Evolutionary conservation across 2,329 filamentous ascomycete species (phyloP).

Genomic region (Pseudogymnoascus sp.): DNA sequence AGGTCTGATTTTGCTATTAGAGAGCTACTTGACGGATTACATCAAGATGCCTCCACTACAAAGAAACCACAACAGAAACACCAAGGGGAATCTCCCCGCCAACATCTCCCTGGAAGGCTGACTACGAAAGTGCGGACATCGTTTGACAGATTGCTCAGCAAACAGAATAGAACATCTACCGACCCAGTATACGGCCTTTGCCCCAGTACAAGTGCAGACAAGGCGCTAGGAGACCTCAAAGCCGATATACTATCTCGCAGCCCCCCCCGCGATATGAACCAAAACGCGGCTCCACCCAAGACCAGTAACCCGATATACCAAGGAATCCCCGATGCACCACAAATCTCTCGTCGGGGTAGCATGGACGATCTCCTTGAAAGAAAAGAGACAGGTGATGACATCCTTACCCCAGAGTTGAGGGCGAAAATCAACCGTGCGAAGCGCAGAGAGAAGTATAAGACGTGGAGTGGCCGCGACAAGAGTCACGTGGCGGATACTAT

Average conservation of each 20-base stretch:
- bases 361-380: background rate
- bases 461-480: constrained; percentile 26
- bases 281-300: background rate
- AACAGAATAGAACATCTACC: background rate
- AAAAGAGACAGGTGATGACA: background rate
- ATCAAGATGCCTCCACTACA: background rate
- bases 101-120: background rate
- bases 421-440: background rate
- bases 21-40: background rate
- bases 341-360: background rate
- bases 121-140: background rate
- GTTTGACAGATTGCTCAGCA: constrained; percentile 10
- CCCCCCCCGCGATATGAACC: background rate
- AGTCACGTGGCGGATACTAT: constrained; percentile 6
- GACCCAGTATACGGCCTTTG: constrained; percentile 18
- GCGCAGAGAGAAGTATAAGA: constrained; percentile 18
- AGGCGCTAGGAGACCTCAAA: constrained; percentile 24
- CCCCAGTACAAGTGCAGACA: constrained; percentile 21
- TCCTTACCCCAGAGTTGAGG: background rate
- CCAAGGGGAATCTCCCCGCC: background rate
- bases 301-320: background rate
- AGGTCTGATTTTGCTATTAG: constrained; percentile 21
- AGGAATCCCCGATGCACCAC: background rate
- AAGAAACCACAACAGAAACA: constrained; percentile 7
- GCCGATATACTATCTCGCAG: constrained; percentile 21